These are phyloP conservation scores for Macadamia tetraphylla DNA, from an alignment of 164 flowering plant genomes.

Conservation along the genomic window DNA sequence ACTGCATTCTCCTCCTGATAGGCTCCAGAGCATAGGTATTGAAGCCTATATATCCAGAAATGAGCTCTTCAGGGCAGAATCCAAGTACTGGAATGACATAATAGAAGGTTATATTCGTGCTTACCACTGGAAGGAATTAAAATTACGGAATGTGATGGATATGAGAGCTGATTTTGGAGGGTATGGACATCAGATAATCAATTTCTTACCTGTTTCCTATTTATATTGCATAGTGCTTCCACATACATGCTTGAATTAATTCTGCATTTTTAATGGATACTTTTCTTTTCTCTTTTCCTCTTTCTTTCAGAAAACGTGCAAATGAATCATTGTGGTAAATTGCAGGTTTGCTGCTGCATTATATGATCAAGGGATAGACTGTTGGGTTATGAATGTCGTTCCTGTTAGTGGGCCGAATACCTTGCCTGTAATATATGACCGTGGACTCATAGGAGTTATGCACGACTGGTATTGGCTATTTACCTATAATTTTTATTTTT, in stretches of 20 bases:
- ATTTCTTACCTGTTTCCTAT: neutral
- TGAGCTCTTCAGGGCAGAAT: conserved; percentile 46
- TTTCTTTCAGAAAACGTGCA: neutral
- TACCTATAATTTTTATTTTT: neutral
- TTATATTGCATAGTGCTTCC: neutral
- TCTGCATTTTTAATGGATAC: neutral
- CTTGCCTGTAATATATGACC: conserved; percentile 56
- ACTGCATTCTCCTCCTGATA: conserved; percentile 40
- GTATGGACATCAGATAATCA: conserved; percentile 6
- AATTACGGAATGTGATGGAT: conserved; percentile 49
- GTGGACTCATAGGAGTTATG: conserved; percentile 60
- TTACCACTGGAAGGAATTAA: conserved; percentile 29
- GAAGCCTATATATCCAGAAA: conserved; percentile 46
- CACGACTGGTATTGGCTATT: conserved; percentile 34
- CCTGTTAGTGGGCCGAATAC: conserved; percentile 61
- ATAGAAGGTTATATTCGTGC: conserved; percentile 28
- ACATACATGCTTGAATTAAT: neutral
- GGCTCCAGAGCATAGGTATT: conserved; percentile 43
- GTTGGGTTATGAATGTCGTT: conserved; percentile 65
- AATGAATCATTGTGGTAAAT: conserved; percentile 4
- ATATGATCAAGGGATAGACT: conserved; percentile 31
- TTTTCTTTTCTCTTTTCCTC: neutral
- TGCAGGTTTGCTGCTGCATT: conserved; percentile 62
- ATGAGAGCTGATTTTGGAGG: conserved; percentile 58
- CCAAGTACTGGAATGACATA: conserved; percentile 39